Evolutionary conservation across 148 eudicot genomes (phyloP).

Genomic region (Euryodendron excelsum): DNA sequence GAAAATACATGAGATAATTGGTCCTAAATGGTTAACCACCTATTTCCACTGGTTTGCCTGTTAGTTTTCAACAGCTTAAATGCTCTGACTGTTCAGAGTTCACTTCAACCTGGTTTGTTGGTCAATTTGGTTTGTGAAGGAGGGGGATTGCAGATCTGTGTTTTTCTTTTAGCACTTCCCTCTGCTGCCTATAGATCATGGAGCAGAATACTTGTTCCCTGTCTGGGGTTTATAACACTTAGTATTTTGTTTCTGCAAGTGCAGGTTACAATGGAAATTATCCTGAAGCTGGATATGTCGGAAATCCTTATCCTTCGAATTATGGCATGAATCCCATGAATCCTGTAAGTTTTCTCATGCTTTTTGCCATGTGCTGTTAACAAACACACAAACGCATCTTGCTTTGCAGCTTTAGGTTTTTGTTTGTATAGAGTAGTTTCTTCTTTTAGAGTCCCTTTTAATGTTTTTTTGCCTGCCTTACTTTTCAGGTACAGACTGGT

Average conservation of each 20-base stretch:
- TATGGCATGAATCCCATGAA: conserved; percentile 62
- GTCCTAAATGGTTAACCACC: neutral
- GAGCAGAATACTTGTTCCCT: neutral
- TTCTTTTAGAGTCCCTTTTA: neutral
- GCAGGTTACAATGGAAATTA: conserved; percentile 64
- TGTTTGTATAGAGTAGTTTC: no score
- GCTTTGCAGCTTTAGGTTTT: neutral
- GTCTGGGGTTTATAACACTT: neutral
- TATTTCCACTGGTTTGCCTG: no score
- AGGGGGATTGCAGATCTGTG: neutral
- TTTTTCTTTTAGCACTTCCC: neutral
- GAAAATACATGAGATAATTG: neutral
- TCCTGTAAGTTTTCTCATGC: conserved; percentile 30
- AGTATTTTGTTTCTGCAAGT: conserved; percentile 22
- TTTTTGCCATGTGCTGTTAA: neutral
- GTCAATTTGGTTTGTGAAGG: neutral
- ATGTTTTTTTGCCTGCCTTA: neutral
- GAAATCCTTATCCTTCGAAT: conserved; percentile 61
- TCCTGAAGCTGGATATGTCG: conserved; percentile 69
- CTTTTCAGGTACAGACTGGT: conserved; percentile 52
- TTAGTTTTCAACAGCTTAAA: no score
- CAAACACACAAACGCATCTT: neutral
- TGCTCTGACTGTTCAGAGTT: neutral
- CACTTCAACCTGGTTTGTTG: neutral
- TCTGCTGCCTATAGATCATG: neutral